Evolutionary conservation across 768 basidiomycete genomes (phyloP).

Genomic region (Boletus tylopilopsis): DNA sequence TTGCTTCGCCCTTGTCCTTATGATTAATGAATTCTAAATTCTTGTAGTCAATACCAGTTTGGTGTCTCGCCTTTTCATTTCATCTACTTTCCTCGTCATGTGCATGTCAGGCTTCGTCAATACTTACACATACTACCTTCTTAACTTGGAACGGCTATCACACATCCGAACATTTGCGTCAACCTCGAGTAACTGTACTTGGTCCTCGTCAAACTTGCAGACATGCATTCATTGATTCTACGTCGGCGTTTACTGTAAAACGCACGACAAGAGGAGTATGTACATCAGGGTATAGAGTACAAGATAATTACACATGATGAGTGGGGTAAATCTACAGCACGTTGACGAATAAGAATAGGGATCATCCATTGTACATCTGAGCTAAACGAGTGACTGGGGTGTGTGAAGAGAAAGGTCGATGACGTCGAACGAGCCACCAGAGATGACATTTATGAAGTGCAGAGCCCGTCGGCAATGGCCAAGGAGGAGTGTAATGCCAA

Average conservation of each 20-base stretch:
- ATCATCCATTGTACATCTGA: constrained; percentile 1
- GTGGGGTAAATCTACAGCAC: constrained; percentile 19
- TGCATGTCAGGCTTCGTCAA: too few relatives aligned
- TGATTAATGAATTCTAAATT: constrained; percentile 12
- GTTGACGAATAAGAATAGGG: constrained; percentile 13
- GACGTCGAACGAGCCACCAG: not conserved
- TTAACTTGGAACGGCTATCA: too few relatives aligned
- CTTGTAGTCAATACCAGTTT: constrained; percentile 1
- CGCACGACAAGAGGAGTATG: constrained; percentile 7
- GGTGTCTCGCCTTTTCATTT: too few relatives aligned
- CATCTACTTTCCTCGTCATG: not conserved
- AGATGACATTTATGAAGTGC: constrained; percentile 9
- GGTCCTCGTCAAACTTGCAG: too few relatives aligned
- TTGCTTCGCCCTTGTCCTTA: constrained; percentile 10
- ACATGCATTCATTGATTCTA: not conserved
- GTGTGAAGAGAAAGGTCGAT: not conserved
- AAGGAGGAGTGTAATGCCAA: constrained; percentile 8
- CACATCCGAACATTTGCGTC: too few relatives aligned
- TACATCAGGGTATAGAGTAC: constrained; percentile 8
- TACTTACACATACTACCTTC: too few relatives aligned
- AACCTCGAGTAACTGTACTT: too few relatives aligned
- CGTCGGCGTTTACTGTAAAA: constrained; percentile 2
- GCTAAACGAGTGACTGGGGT: constrained; percentile 11
- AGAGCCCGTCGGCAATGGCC: constrained; percentile 8
- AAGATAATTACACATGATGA: constrained; percentile 1